These are phyloP conservation scores for Candida gorgasii DNA, from an alignment of 805 yeast species.

Conservation along the genomic window DNA sequence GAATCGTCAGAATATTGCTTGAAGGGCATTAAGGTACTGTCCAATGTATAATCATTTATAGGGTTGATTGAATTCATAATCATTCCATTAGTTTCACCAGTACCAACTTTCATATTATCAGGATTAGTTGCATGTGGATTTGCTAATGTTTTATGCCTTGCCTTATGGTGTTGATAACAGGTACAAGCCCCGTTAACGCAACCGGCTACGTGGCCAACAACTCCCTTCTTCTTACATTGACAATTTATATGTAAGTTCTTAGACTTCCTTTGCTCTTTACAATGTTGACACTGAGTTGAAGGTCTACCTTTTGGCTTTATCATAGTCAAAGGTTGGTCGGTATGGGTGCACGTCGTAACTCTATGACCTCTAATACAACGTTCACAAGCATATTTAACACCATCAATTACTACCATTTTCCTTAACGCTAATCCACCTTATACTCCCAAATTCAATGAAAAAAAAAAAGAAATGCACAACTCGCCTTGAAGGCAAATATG, in stretches of 20 bases:
- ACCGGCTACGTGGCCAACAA: slow-evolving; percentile 36
- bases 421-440: not conserved
- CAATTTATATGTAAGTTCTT: slow-evolving; percentile 71
- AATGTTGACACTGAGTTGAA: slow-evolving; percentile 85
- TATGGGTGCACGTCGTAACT: slow-evolving; percentile 90
- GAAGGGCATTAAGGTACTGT: slow-evolving; percentile 2
- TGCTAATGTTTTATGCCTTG: slow-evolving; percentile 6
- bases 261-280: slow-evolving; percentile 70
- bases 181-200: slow-evolving; percentile 41
- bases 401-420: slow-evolving; percentile 83
- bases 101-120: slow-evolving; percentile 1
- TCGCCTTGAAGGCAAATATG: slow-evolving; percentile 7
- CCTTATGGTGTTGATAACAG: slow-evolving; percentile 28
- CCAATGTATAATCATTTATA: slow-evolving; percentile 6
- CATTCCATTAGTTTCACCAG: slow-evolving; percentile 13
- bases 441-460: not conserved
- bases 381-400: slow-evolving; percentile 94
- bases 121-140: no score
- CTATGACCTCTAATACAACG: slow-evolving; percentile 96
- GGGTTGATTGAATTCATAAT: slow-evolving; percentile 6
- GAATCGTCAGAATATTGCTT: slow-evolving; percentile 5
- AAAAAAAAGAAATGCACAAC: slow-evolving; percentile 1
- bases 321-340: slow-evolving; percentile 86
- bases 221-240: slow-evolving; percentile 61
- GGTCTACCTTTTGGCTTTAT: slow-evolving; percentile 98